Percentiles rank a stretch among this genome's conserved stretches.
phyloP scores from a whole-genome alignment of 73 alveolate genomes.

The Tetrahymena borealis region DNA sequence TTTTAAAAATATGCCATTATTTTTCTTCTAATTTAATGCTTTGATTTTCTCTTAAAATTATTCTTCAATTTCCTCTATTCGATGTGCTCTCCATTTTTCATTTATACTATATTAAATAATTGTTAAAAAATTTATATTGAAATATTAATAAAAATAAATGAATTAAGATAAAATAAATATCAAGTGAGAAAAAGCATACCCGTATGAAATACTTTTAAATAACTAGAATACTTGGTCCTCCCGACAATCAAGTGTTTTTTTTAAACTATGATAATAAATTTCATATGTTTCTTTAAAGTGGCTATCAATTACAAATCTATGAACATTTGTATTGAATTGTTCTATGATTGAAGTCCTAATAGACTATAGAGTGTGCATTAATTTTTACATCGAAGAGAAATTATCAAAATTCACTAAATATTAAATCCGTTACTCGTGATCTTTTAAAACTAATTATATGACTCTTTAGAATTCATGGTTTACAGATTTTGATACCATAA shows the following conservation, averaged over 20 bases:
- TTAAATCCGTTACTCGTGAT: not conserved
- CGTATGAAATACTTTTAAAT: not conserved
- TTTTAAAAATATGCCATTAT: not conserved
- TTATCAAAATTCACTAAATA: not conserved
- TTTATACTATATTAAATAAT: not conserved
- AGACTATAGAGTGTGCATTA: not conserved
- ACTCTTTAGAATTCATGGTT: not conserved
- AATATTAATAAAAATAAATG: too few species aligned
- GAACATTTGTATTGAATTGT: not conserved
- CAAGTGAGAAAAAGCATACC: not conserved
- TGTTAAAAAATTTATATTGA: not conserved
- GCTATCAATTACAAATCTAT: not conserved
- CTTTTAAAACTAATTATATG: not conserved
- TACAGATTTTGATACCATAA: not conserved
- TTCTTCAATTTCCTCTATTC: not conserved
- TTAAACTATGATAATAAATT: not conserved
- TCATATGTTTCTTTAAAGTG: not conserved
- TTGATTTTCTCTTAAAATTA: not conserved
- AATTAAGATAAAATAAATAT: not conserved
- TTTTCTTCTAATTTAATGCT: not conserved
- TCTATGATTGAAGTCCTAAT: not conserved
- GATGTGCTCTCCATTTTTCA: not conserved
- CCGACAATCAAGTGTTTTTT: not conserved
- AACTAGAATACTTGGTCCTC: not conserved
- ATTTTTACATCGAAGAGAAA: not conserved